These are phyloP conservation scores for Urtica urens DNA, from an alignment of 306 rosid genomes.

Conservation along the genomic window DNA sequence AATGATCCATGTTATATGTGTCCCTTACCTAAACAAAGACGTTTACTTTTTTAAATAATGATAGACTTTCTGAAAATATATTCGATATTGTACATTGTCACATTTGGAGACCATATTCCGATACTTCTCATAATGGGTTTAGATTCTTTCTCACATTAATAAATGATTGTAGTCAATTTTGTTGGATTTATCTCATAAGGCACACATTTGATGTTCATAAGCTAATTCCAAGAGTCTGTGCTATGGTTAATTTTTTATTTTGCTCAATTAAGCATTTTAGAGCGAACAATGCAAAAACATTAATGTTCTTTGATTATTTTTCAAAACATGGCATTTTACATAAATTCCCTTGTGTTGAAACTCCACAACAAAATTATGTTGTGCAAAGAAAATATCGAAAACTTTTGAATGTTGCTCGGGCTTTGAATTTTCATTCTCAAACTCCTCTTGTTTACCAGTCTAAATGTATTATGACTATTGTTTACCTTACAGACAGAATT, in stretches of 20 bases:
- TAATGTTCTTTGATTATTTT: neutral
- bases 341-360: conserved; percentile 2
- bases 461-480: neutral
- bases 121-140: neutral
- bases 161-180: neutral
- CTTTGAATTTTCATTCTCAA: neutral
- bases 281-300: neutral
- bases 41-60: too few relatives aligned
- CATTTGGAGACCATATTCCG: neutral
- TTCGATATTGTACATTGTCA: too few relatives aligned
- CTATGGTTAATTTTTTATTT: neutral
- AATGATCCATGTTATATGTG: neutral
- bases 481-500: neutral
- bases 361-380: neutral
- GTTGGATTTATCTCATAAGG: neutral
- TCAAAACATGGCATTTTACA: neutral
- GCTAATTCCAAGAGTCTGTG: neutral
- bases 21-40: neutral
- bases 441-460: neutral
- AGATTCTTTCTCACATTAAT: neutral
- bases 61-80: too few relatives aligned
- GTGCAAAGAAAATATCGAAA: neutral
- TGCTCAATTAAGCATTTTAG: neutral
- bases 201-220: neutral
- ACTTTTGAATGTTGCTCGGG: neutral